Evolutionary conservation across 1,284 basidiomycete species (phyloP).

Genomic region (Rhodotorula sp.): DNA sequence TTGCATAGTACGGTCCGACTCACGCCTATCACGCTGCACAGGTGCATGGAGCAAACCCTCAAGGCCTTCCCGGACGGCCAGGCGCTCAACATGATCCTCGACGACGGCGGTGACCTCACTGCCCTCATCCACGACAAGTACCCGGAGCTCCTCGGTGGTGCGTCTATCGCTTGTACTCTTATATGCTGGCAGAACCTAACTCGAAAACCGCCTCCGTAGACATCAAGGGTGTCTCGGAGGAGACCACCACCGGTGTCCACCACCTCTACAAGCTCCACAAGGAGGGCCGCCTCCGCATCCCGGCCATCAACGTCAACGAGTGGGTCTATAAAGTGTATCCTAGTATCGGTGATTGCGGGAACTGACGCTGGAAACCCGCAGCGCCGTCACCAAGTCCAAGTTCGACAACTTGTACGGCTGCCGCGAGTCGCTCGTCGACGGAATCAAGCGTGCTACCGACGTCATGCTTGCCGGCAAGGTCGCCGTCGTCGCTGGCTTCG

Average conservation of each 20-base stretch:
- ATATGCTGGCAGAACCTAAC: conserved; percentile 9
- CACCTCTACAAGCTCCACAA: conserved; percentile 97
- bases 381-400: conserved; percentile 98
- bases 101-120: conserved; percentile 98
- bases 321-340: background rate
- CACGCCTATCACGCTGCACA: background rate
- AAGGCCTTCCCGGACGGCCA: conserved; percentile 67
- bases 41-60: conserved; percentile 84
- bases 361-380: background rate
- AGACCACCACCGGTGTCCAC: conserved; percentile 99
- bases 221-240: conserved; percentile 93
- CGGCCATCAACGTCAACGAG: conserved; percentile 98
- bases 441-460: conserved; percentile 99
- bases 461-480: conserved; percentile 99
- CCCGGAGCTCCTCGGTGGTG: conserved; percentile 79
- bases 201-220: conserved; percentile 52
- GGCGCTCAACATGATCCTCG: conserved; percentile 97
- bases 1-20: background rate
- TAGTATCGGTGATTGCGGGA: background rate
- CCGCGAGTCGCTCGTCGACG: conserved; percentile 98
- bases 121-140: conserved; percentile 93
- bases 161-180: conserved; percentile 28
- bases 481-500: conserved; percentile 96
- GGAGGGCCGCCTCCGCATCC: conserved; percentile 92
- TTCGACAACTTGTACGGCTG: conserved; percentile 89